Conservation (phyloP, 2,329 filamentous ascomycete species). For the Talaromyces funiculosus region DNA sequence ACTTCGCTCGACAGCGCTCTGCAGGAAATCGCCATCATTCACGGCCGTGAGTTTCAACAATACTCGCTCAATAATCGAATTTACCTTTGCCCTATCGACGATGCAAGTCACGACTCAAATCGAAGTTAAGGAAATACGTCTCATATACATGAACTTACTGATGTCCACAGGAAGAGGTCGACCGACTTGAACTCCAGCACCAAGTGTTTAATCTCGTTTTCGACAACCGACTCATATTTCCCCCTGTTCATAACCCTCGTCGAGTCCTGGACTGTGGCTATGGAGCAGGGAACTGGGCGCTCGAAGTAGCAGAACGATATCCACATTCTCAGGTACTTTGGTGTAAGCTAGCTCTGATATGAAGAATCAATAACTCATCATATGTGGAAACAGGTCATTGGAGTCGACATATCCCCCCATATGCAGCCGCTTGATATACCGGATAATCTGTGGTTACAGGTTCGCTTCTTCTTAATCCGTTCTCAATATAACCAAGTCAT, state of each 20-base stretch:
- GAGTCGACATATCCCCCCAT: constrained; percentile 66
- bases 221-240: constrained; percentile 63
- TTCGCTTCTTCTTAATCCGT: constrained; percentile 20
- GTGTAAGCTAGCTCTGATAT: constrained; percentile 7
- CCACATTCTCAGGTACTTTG: constrained; percentile 58
- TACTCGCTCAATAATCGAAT: constrained; percentile 60
- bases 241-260: constrained; percentile 54
- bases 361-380: constrained; percentile 7
- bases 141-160: constrained; percentile 3
- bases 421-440: constrained; percentile 61
- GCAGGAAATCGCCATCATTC: constrained; percentile 54
- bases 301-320: constrained; percentile 60
- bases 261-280: constrained; percentile 68
- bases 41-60: constrained; percentile 62
- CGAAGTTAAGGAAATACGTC: background rate
- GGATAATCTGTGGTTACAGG: constrained; percentile 63
- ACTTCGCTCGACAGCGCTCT: constrained; percentile 52
- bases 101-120: constrained; percentile 46
- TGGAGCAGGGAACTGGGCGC: constrained; percentile 65
- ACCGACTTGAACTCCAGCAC: constrained; percentile 61
- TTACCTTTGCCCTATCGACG: constrained; percentile 66
- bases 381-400: constrained; percentile 52
- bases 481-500: background rate
- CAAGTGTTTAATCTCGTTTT: constrained; percentile 59
- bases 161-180: constrained; percentile 57